Evolutionary conservation across 2,329 filamentous ascomycete species (phyloP).

Genomic region (Calonectria naviculata): DNA sequence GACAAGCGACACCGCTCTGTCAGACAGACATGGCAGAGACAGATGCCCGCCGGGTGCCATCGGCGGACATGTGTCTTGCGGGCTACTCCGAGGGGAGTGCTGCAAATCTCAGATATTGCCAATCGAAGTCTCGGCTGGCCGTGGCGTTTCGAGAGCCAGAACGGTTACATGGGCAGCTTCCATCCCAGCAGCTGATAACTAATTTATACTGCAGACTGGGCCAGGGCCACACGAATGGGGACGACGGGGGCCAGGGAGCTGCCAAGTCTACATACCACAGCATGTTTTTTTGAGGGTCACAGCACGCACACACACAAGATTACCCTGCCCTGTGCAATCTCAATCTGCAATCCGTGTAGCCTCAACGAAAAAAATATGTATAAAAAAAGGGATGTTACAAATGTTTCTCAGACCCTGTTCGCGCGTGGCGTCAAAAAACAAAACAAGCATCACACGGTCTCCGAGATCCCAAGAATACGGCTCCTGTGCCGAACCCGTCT

Average conservation of each 20-base stretch:
- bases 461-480: neutral
- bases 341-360: neutral
- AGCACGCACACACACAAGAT: no score
- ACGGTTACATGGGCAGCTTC: neutral
- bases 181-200: neutral
- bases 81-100: neutral
- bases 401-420: neutral
- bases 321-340: no score
- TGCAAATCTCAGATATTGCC: neutral
- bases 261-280: conserved; percentile 1
- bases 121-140: neutral
- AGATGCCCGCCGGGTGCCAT: neutral
- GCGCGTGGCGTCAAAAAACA: neutral
- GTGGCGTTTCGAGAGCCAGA: no score
- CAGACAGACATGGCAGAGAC: neutral
- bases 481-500: neutral
- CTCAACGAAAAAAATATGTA: conserved; percentile 5
- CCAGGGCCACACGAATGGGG: neutral
- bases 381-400: neutral
- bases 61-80: neutral
- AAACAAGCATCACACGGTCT: neutral
- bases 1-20: neutral
- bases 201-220: neutral
- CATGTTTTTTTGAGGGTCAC: neutral
- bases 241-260: neutral